Percentiles rank a stretch among this genome's conserved stretches.
These are phyloP conservation scores for Cerioporus squamosus DNA, from an alignment of 1,284 basidiomycete genomes.

Conservation along the genomic window DNA sequence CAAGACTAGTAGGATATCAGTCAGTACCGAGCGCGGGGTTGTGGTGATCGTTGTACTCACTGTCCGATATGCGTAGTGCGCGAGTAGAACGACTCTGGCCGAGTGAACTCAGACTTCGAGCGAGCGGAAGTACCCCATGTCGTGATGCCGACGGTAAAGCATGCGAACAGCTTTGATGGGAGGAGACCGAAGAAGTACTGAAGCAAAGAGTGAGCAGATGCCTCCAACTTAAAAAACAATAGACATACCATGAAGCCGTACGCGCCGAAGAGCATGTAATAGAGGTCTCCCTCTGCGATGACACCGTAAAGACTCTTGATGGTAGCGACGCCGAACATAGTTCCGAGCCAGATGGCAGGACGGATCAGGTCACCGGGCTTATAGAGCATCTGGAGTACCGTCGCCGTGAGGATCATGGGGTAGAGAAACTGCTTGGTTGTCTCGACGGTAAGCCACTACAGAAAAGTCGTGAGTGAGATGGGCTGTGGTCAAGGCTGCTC, in stretches of 20 bases:
- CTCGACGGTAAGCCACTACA: slow-evolving; percentile 29
- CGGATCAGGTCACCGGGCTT: slow-evolving; percentile 17
- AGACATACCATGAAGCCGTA: slow-evolving; percentile 26
- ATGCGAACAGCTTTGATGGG: slow-evolving; percentile 27
- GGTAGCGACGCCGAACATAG: slow-evolving; percentile 27
- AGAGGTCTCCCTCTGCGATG: slow-evolving; percentile 19
- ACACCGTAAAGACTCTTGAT: slow-evolving; percentile 28
- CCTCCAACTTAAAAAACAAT: too few species aligned
- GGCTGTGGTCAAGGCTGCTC: too few species aligned
- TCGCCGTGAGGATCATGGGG: slow-evolving; percentile 27
- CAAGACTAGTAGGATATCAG: not conserved
- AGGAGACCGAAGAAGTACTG: slow-evolving; percentile 30
- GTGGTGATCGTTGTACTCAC: too few species aligned
- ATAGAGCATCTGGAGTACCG: slow-evolving; percentile 26
- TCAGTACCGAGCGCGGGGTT: too few species aligned
- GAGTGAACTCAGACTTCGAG: slow-evolving; percentile 23
- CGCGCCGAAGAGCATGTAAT: slow-evolving; percentile 22
- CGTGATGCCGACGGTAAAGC: slow-evolving; percentile 23
- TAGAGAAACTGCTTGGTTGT: slow-evolving; percentile 29
- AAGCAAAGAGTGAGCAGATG: not conserved
- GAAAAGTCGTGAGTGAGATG: not conserved
- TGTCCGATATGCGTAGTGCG: slow-evolving; percentile 29
- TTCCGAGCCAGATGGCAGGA: slow-evolving; percentile 26
- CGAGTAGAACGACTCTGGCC: slow-evolving; percentile 24
- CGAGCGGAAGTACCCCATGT: slow-evolving; percentile 31